These are phyloP conservation scores for Komagataella phaffii DNA, from an alignment of 805 yeast genomes.

Conservation along the genomic window DNA sequence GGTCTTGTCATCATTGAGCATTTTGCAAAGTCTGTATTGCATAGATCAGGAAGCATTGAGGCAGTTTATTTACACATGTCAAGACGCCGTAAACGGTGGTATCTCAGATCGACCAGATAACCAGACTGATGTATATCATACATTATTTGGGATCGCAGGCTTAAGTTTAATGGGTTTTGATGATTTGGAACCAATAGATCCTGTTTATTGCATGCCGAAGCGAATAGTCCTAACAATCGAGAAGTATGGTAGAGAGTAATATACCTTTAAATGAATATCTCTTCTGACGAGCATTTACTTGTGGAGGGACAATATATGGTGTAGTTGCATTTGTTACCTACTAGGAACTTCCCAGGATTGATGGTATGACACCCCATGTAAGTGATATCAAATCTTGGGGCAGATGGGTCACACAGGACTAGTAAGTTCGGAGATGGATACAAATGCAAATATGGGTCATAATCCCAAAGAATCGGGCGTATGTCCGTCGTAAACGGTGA, in stretches of 20 bases:
- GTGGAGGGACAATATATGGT: slow-evolving; percentile 59
- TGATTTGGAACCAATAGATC: slow-evolving; percentile 55
- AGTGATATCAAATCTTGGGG: slow-evolving; percentile 59
- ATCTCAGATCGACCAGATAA: slow-evolving; percentile 87
- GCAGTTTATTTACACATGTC: slow-evolving; percentile 60
- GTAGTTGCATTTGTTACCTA: slow-evolving; percentile 41
- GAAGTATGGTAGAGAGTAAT: background rate
- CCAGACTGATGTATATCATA: slow-evolving; percentile 87
- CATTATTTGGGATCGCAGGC: slow-evolving; percentile 83
- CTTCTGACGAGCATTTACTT: slow-evolving; percentile 36
- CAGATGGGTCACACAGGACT: slow-evolving; percentile 56
- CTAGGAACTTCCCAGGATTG: slow-evolving; percentile 50
- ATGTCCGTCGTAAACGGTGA: slow-evolving; percentile 60
- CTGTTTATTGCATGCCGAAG: slow-evolving; percentile 78
- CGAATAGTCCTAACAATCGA: slow-evolving; percentile 15
- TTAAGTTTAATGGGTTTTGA: slow-evolving; percentile 60
- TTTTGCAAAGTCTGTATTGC: slow-evolving; percentile 60
- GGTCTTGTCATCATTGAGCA: slow-evolving; percentile 70
- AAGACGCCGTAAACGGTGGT: slow-evolving; percentile 74
- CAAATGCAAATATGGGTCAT: slow-evolving; percentile 54
- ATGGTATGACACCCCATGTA: slow-evolving; percentile 75
- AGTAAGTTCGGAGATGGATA: slow-evolving; percentile 66
- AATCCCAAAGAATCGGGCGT: slow-evolving; percentile 56
- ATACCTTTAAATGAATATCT: slow-evolving; percentile 19
- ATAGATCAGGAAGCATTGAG: slow-evolving; percentile 53